Evolutionary conservation across 495 filamentous ascomycete species (phyloP).

Genomic region (Hypoxylon lenormandii): DNA sequence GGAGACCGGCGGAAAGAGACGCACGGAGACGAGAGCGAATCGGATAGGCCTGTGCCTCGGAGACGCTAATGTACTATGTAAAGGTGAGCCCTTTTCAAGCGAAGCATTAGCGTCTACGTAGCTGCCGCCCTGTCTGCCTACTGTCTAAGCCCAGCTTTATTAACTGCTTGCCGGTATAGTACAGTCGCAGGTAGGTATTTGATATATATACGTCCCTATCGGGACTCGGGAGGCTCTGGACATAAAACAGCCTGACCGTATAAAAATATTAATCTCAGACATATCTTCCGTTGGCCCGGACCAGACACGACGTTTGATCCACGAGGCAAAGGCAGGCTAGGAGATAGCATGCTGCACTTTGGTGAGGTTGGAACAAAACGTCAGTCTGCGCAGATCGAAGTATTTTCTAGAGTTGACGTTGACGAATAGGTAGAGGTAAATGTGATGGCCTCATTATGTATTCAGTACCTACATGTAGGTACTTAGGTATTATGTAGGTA

Average conservation of each 20-base stretch:
- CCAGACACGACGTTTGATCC: constrained; percentile 17
- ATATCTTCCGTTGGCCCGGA: constrained; percentile 30
- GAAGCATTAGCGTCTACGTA: constrained; percentile 19
- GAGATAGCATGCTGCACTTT: constrained; percentile 1
- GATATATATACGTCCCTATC: constrained; percentile 2
- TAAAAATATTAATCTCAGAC: constrained; percentile 13
- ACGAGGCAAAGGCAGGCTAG: constrained; percentile 5
- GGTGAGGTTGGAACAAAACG: background rate
- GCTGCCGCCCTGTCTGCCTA: constrained; percentile 3
- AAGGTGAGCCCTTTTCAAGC: constrained; percentile 16
- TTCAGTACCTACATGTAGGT: constrained; percentile 9
- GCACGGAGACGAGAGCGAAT: constrained; percentile 31
- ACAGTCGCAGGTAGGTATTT: background rate
- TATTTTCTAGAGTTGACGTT: constrained; percentile 7
- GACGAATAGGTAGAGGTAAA: background rate
- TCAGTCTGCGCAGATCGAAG: background rate
- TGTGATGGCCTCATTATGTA: no score
- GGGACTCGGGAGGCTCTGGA: constrained; percentile 8
- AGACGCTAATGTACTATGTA: constrained; percentile 28
- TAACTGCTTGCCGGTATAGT: constrained; percentile 8
- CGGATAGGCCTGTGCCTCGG: constrained; percentile 21
- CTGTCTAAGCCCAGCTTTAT: constrained; percentile 13
- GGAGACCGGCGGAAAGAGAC: constrained; percentile 27
- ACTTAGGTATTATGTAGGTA: constrained; percentile 1
- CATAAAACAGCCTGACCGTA: constrained; percentile 15